These are phyloP conservation scores for Metschnikowia lochheadii DNA, from an alignment of 805 yeast species.

Conservation along the genomic window DNA sequence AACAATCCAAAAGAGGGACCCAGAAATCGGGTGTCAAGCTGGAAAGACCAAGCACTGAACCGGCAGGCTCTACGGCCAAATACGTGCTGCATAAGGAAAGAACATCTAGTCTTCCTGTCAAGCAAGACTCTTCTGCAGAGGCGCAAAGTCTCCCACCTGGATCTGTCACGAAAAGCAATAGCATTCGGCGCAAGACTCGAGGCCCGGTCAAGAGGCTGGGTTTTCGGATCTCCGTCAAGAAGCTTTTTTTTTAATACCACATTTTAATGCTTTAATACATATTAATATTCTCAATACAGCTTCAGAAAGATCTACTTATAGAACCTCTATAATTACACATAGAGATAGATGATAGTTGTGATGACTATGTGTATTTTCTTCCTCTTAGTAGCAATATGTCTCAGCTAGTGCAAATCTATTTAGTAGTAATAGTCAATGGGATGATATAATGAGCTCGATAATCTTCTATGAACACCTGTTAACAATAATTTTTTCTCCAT, in stretches of 20 bases:
- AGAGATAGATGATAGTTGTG: no score
- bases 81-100: neutral
- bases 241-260: neutral
- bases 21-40: neutral
- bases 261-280: no score
- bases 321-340: no score
- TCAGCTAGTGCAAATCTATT: no score
- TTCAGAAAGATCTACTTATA: no score
- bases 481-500: no score
- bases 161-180: neutral
- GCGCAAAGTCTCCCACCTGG: neutral
- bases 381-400: no score
- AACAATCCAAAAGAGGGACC: neutral
- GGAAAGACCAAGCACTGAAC: neutral
- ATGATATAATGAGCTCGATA: no score
- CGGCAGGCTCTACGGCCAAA: neutral
- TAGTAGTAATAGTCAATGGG: no score
- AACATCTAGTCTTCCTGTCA: neutral
- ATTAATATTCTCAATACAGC: no score
- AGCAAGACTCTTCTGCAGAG: neutral
- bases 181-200: neutral
- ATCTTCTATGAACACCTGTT: no score
- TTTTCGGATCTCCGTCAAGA: constrained; percentile 1
- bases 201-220: neutral
- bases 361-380: no score